These are phyloP conservation scores for Ramaria sp. DNA, from an alignment of 768 basidiomycete genomes.

Conservation along the genomic window DNA sequence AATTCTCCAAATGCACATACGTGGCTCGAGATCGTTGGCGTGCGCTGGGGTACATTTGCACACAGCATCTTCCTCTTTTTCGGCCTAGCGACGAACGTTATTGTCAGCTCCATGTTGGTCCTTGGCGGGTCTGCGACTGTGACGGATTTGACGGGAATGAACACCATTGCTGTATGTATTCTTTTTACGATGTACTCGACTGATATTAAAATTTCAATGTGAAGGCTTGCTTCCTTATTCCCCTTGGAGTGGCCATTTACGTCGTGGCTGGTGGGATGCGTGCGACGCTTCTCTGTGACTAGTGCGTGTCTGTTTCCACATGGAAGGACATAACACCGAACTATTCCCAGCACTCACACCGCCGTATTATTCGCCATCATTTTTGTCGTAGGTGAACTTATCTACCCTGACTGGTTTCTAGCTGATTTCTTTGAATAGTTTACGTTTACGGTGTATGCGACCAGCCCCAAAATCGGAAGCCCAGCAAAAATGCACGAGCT, in stretches of 20 bases:
- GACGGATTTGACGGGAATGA: constrained; percentile 80
- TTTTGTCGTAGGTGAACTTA: constrained; percentile 35
- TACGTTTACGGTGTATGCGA: constrained; percentile 71
- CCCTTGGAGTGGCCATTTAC: constrained; percentile 79
- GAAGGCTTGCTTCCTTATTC: constrained; percentile 82
- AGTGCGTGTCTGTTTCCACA: constrained; percentile 34
- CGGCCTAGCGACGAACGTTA: constrained; percentile 84
- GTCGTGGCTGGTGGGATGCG: constrained; percentile 83
- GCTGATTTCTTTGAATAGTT: background rate
- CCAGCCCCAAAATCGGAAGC: constrained; percentile 70
- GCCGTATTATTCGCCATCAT: constrained; percentile 81
- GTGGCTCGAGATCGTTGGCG: constrained; percentile 78
- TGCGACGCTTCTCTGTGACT: constrained; percentile 77
- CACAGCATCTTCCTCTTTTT: constrained; percentile 87
- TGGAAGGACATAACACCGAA: background rate
- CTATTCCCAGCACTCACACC: constrained; percentile 60
- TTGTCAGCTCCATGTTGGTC: constrained; percentile 80
- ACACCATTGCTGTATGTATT: constrained; percentile 56
- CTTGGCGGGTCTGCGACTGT: constrained; percentile 84
- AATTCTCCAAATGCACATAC: constrained; percentile 86
- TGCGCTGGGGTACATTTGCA: constrained; percentile 68
- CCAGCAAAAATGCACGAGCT: constrained; percentile 70
- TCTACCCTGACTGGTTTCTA: background rate
- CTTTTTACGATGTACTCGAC: background rate
- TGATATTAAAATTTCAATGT: background rate